Conservation (phyloP, 2,329 filamentous ascomycete genomes). For the Trichophyton rubrum region DNA sequence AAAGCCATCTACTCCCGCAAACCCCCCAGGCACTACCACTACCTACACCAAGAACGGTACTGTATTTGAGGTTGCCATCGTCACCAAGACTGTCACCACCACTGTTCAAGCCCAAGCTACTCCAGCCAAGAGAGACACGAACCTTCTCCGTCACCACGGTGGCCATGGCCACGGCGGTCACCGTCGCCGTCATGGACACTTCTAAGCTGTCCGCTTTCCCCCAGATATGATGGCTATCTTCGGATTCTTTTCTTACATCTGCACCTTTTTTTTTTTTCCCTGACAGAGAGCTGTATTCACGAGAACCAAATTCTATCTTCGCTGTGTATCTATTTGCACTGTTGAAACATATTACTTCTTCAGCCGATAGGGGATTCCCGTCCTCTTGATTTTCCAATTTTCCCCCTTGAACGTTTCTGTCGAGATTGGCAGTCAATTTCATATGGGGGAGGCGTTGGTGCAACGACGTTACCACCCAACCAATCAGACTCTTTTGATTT, state of each 20-base stretch:
- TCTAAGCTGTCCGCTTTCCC: neutral
- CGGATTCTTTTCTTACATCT: neutral
- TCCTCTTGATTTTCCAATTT: neutral
- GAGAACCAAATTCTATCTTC: neutral
- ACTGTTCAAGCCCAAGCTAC: constrained; percentile 6
- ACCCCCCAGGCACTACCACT: constrained; percentile 5
- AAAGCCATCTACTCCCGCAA: neutral
- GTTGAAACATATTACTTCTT: neutral
- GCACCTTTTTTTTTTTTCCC: neutral
- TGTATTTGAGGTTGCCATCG: constrained; percentile 12
- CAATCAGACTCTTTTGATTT: neutral
- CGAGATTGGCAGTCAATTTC: neutral
- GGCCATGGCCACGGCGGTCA: constrained; percentile 10
- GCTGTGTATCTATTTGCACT: neutral
- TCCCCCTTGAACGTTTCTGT: neutral
- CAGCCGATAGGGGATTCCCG: neutral
- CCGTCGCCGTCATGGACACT: neutral
- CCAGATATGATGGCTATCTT: neutral
- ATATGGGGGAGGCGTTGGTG: neutral
- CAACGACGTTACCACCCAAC: neutral
- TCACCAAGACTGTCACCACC: constrained; percentile 9
- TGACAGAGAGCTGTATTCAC: neutral
- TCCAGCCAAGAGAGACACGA: neutral
- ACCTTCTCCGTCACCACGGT: constrained; percentile 5
- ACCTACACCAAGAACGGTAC: constrained; percentile 9